Percentiles rank a stretch among this genome's conserved stretches.
Evolutionary conservation across 306 rosid genomes (phyloP).

Genomic region (Sechiopsis laciniata): DNA sequence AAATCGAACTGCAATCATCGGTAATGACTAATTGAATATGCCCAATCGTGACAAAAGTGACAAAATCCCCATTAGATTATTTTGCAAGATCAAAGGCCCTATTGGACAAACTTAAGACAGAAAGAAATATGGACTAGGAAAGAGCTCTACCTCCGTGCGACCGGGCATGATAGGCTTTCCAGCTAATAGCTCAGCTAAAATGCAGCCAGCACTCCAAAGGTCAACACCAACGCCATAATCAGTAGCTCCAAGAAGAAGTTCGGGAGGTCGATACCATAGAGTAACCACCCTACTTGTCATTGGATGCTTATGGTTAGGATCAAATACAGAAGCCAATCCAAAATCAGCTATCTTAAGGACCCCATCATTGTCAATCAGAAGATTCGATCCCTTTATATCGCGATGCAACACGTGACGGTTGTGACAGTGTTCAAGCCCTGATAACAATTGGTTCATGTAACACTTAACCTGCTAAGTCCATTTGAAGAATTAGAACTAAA

Average conservation of each 20-base stretch:
- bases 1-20: slow-evolving; percentile 21
- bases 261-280: slow-evolving; percentile 86
- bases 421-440: slow-evolving; percentile 89
- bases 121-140: neutral
- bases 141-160: slow-evolving; percentile 67
- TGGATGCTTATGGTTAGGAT: slow-evolving; percentile 77
- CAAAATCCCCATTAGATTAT: neutral
- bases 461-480: slow-evolving; percentile 63
- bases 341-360: slow-evolving; percentile 83
- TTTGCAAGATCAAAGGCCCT: slow-evolving; percentile 27
- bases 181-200: slow-evolving; percentile 74
- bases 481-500: slow-evolving; percentile 28
- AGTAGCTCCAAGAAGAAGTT: slow-evolving; percentile 88
- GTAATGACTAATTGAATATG: slow-evolving; percentile 18
- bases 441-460: slow-evolving; percentile 76
- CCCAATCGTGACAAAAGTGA: neutral
- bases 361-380: slow-evolving; percentile 77
- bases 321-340: slow-evolving; percentile 78
- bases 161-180: slow-evolving; percentile 97
- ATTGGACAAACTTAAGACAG: slow-evolving; percentile 14
- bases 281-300: slow-evolving; percentile 96
- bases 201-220: slow-evolving; percentile 97
- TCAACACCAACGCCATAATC: slow-evolving; percentile 82
- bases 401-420: slow-evolving; percentile 69
- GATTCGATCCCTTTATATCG: slow-evolving; percentile 88